A percentile compares a stretch with the other conserved stretches of the same genome.
Conservation (phyloP, 73 alveolate species). For the Effrenium voratum region DNA sequence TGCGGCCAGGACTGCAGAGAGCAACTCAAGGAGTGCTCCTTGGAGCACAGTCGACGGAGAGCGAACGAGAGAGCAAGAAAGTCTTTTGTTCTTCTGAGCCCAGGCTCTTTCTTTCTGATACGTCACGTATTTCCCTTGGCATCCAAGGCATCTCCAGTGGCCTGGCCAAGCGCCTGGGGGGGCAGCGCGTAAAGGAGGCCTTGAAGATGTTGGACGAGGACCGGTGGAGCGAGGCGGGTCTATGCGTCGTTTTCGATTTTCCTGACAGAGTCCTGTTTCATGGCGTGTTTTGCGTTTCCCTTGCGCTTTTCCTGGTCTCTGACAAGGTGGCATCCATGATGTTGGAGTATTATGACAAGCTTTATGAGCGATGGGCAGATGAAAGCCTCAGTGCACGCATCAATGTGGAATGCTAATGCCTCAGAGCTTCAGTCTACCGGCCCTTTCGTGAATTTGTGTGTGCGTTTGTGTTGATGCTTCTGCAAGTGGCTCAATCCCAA, state of each 20-base stretch:
- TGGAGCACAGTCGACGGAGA: too few relatives aligned
- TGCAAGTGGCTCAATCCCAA: too few relatives aligned
- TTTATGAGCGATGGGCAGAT: slow-evolving; percentile 39
- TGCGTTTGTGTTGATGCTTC: too few relatives aligned
- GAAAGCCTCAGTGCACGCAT: slow-evolving; percentile 31
- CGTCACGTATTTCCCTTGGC: background rate
- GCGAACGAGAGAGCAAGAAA: too few relatives aligned
- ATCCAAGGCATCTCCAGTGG: background rate
- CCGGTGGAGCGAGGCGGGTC: slow-evolving; percentile 31
- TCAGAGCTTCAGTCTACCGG: slow-evolving; percentile 1
- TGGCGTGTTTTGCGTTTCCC: background rate
- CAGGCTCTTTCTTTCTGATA: background rate
- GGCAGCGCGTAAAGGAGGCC: slow-evolving; percentile 90
- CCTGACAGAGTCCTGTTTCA: background rate
- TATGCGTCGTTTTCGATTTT: background rate
- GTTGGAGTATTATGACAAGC: slow-evolving; percentile 87
- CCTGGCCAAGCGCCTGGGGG: slow-evolving; percentile 63
- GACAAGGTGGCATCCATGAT: slow-evolving; percentile 70
- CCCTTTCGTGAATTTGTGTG: too few relatives aligned
- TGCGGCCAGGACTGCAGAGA: slow-evolving; percentile 7
- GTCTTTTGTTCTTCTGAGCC: background rate
- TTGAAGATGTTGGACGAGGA: slow-evolving; percentile 54
- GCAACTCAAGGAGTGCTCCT: slow-evolving; percentile 36
- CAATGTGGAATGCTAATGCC: slow-evolving; percentile 21
- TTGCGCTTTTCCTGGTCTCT: background rate